These are phyloP conservation scores for Neocatenulostroma microsporum DNA, from an alignment of 2,329 filamentous ascomycete genomes.

Conservation along the genomic window DNA sequence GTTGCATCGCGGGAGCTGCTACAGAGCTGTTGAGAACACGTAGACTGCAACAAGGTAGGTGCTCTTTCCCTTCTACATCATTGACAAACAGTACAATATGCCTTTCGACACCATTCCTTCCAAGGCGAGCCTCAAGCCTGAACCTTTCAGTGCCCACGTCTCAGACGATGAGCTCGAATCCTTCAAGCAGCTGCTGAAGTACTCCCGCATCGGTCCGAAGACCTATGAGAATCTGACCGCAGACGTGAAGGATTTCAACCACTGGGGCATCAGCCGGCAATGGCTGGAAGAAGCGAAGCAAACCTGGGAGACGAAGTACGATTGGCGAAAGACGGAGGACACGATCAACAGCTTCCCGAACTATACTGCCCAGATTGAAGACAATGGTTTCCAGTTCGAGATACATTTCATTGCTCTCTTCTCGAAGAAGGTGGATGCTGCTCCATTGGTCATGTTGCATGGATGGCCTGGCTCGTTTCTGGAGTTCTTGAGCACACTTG, in stretches of 20 bases:
- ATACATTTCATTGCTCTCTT: slow-evolving; percentile 52
- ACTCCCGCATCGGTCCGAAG: slow-evolving; percentile 41
- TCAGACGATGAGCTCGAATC: slow-evolving; percentile 37
- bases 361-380: slow-evolving; percentile 38
- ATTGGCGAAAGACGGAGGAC: slow-evolving; percentile 41
- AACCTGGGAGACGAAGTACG: slow-evolving; percentile 39
- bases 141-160: slow-evolving; percentile 36
- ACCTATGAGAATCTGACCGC: slow-evolving; percentile 43
- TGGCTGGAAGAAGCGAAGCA: slow-evolving; percentile 38
- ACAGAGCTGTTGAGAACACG: no score
- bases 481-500: slow-evolving; percentile 49
- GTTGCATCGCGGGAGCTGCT: no score
- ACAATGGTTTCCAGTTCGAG: slow-evolving; percentile 30
- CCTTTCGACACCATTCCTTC: slow-evolving; percentile 27
- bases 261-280: slow-evolving; percentile 39
- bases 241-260: slow-evolving; percentile 26
- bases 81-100: no score
- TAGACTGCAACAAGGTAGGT: no score
- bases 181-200: slow-evolving; percentile 38
- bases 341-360: slow-evolving; percentile 46
- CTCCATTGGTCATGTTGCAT: slow-evolving; percentile 47
- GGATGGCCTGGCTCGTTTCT: slow-evolving; percentile 49
- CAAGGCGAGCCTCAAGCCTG: slow-evolving; percentile 29
- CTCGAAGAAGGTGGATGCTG: slow-evolving; percentile 42
- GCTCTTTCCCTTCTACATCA: no score